phyloP scores from a whole-genome alignment of 495 filamentous ascomycete species.

The Lindgomyces ingoldianus region DNA sequence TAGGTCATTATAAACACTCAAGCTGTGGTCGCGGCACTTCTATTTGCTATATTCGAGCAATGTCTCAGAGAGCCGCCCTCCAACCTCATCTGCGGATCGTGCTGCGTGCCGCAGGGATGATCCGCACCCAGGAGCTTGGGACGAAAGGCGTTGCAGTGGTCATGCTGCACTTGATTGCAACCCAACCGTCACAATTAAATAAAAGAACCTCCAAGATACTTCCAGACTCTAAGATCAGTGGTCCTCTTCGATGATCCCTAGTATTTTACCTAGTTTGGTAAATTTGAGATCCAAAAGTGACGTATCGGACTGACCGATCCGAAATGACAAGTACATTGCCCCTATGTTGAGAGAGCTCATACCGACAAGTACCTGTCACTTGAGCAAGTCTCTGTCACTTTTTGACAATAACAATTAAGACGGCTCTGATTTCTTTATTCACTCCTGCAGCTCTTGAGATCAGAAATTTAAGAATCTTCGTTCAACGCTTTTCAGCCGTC shows the following conservation, averaged over 20 bases:
- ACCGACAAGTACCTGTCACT: too few species aligned
- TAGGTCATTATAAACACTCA: background rate
- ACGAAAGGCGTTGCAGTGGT: constrained; percentile 1
- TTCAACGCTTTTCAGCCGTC: background rate
- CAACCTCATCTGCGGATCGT: background rate
- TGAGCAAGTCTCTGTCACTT: background rate
- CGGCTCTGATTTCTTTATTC: background rate
- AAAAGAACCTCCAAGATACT: background rate
- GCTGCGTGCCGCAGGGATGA: constrained; percentile 6
- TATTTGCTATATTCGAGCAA: background rate
- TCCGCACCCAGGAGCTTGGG: constrained; percentile 26
- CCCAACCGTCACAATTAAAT: constrained; percentile 22
- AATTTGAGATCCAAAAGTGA: background rate
- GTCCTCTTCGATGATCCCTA: background rate
- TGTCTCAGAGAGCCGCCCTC: background rate
- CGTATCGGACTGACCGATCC: constrained; percentile 9
- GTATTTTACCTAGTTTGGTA: background rate
- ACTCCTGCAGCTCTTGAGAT: background rate
- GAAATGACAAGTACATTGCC: constrained; percentile 16
- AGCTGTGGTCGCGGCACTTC: background rate
- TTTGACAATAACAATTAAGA: background rate
- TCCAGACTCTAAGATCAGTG: background rate
- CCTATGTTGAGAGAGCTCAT: too few species aligned
- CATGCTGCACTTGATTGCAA: constrained; percentile 23
- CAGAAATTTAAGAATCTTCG: background rate